Evolutionary conservation across 2,329 filamentous ascomycete genomes (phyloP), one percentile per base, ranked within the genome.

Genomic region (Keithomyces neogunnii): DNA sequence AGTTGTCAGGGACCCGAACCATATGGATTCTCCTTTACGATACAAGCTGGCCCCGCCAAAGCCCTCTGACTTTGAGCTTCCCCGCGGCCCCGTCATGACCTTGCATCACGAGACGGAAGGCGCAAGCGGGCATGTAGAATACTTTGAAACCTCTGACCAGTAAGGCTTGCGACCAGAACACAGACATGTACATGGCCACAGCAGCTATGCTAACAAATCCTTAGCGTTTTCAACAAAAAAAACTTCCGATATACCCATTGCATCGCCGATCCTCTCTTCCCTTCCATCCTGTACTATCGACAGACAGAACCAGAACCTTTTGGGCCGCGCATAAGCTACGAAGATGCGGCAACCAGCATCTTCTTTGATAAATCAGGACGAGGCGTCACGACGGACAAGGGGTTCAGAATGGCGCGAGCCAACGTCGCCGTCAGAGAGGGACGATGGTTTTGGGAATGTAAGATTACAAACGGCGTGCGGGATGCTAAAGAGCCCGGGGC

Each of bases 361-460:
- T 87, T 86, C 63, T 89, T 96, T 63, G 86, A 90, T 62, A 80
- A 81, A 55, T 78, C 81, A 38, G 90, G 85, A 6, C 81, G 79
- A 26, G 83, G 89, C 47, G 82, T 96, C 49, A 95, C 88, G 0
- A 95, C 93, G 11, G 85, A 92, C 59, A 95, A 95, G 68, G 91
- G 93, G 7, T 96, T 93, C 77, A 81, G 95, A 53, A 93, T 92
- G 76, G 86, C 88, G 2, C 82, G 92, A 39, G 90, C 89, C 10
- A 99, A 99, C 61, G 86, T 97, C 0, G 89, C 88, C 29, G 88
- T 91, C 4, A 78, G 93, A 45, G 88, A 97, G 68, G 93, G 93
- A 1, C 81, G 88, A 33, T 89, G 89, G 75, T 99, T 95, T 68
- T 99, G 90, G 76, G 93, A 99, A 69, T 90, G 92, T 68, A 91